Conservation (phyloP, 2,329 filamentous ascomycete genomes). For the Aspergillus udagawae region DNA sequence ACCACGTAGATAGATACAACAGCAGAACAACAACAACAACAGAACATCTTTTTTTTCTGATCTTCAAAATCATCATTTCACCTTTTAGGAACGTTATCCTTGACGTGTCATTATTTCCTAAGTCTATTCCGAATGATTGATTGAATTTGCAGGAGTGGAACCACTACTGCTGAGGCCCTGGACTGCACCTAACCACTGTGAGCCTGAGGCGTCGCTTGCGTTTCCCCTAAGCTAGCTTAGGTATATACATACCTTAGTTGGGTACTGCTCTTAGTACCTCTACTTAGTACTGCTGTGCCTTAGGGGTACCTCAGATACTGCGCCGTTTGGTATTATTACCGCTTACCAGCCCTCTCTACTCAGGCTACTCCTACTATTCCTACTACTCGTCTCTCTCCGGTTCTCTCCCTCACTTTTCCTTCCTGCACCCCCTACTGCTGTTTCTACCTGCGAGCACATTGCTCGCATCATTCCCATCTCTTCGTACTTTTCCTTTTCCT, state of each 20-base stretch:
- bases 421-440: slow-evolving; percentile 6
- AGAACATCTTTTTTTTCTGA: slow-evolving; percentile 1
- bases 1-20: background rate
- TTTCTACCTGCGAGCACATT: slow-evolving; percentile 15
- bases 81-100: too few species aligned
- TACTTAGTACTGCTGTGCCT: background rate
- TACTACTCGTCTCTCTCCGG: background rate
- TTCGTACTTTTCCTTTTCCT: slow-evolving; percentile 13
- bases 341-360: background rate
- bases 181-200: background rate
- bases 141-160: background rate
- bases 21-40: background rate
- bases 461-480: slow-evolving; percentile 17
- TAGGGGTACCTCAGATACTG: background rate
- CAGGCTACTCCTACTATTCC: too few species aligned
- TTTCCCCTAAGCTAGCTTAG: too few species aligned
- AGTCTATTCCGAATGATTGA: background rate
- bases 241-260: too few species aligned
- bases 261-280: too few species aligned
- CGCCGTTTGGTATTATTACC: background rate
- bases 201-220: too few species aligned
- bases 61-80: background rate
- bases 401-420: slow-evolving; percentile 4
- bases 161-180: background rate
- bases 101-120: too few species aligned